Base-by-base conservation (phyloP, 208 protist species). In the Endotrypanum monterogeii region DNA sequence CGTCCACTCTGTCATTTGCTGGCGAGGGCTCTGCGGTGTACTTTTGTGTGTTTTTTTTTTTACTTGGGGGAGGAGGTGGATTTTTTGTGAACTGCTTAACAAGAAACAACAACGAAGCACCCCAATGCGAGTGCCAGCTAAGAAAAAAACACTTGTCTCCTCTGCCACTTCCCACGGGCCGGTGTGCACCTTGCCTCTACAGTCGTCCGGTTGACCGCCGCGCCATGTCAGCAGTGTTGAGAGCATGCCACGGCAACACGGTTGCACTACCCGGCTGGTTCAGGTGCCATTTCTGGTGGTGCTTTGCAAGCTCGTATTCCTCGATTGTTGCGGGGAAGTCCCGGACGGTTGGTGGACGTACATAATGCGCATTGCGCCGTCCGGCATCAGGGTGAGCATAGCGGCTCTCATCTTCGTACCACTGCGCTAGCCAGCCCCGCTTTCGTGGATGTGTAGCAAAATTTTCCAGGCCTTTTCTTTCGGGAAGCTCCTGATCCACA, bases 201-300 rank as follows among this genome's bases (percentile, higher is more conserved):
- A 91, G 50, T 56, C 65, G 58, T 37, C 86, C 83, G 1, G 80
- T 37, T 8, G 76, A 80, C n/a, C 83, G 76, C 51, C 85, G 87
- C 16, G 82, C 73, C 52, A 94, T 76, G 77, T 97, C 92, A 0
- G 89, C 75, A 16, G 92, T 97, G 79, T 92, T 86, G 68, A 86
- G 83, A 1, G 83, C 83, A 69, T 94, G 89, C 93, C 93, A 97
- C 30, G 93, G 93, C 30, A 97, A 75, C 60, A 96, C 69, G n/a
- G 91, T 96, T 20, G 89, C 91, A 6, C 91, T 95, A 39, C 91
- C 91, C 11, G 93, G 85, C 71, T 97, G 93, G 58, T 94, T 91
- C 50, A 97, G 83, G 74, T 97, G 93, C 93, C 93, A 97, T 79
- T 96, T 96, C 80, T 97, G 93, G 70, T 97, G 93, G 73, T 97